Conservation (phyloP, 2,329 filamentous ascomycete genomes). For the Verticillium zaregamsianum region DNA sequence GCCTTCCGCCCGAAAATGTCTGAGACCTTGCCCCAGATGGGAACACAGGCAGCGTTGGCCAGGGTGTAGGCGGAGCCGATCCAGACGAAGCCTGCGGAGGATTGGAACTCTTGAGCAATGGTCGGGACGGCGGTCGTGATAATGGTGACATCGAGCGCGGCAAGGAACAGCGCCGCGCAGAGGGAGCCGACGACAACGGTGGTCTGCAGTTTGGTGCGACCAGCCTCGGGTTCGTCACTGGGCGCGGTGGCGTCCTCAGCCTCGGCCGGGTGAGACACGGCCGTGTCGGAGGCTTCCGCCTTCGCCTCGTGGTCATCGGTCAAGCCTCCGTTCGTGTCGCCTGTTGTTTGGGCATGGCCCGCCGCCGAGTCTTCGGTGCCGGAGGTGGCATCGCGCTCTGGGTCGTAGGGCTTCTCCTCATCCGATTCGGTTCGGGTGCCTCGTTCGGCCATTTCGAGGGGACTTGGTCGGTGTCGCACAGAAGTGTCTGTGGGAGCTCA, state of each 20-base stretch:
- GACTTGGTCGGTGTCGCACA: neutral
- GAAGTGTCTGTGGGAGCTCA: neutral
- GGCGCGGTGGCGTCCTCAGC: neutral
- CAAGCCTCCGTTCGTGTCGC: neutral
- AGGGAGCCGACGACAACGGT: slow-evolving; percentile 13
- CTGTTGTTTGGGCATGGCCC: neutral
- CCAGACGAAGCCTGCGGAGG: slow-evolving; percentile 69
- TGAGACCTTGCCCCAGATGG: slow-evolving; percentile 64
- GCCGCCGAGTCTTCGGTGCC: neutral
- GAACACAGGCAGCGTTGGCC: slow-evolving; percentile 61
- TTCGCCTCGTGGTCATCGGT: neutral
- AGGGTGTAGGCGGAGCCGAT: slow-evolving; percentile 72
- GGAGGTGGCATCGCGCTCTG: neutral
- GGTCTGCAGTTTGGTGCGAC: slow-evolving; percentile 32
- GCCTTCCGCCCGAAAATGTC: slow-evolving; percentile 57
- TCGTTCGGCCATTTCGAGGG: neutral
- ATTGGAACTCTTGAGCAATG: slow-evolving; percentile 54
- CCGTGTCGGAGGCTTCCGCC: neutral
- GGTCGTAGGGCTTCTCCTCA: neutral
- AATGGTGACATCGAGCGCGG: slow-evolving; percentile 51
- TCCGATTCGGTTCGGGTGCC: neutral
- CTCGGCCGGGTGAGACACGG: neutral
- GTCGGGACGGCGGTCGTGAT: slow-evolving; percentile 59
- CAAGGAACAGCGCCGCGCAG: slow-evolving; percentile 31
- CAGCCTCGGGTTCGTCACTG: slow-evolving; percentile 22